phyloP scores from a whole-genome alignment of 441 rosid genomes.

The Euphorbia corollata region DNA sequence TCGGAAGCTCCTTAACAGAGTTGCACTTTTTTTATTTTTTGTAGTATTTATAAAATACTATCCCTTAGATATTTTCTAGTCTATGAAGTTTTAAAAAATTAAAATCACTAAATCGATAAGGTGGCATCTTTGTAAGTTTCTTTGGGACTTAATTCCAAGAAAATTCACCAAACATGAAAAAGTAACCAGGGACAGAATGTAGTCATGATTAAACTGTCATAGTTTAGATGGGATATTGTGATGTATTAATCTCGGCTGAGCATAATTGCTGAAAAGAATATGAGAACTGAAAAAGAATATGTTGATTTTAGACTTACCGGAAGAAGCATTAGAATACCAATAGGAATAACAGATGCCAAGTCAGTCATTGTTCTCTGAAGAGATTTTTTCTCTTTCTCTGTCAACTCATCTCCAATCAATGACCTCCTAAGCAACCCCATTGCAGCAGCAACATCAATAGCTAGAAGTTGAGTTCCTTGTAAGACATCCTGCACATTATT shows the following conservation, averaged over 20 bases:
- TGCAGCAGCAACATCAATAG: constrained; percentile 83
- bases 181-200: background rate
- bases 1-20: background rate
- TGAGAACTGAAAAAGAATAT: constrained; percentile 1
- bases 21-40: background rate
- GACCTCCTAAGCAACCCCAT: constrained; percentile 64
- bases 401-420: constrained; percentile 77
- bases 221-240: background rate
- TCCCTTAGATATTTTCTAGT: background rate
- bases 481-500: constrained; percentile 68
- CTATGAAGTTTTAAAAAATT: background rate
- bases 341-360: constrained; percentile 89
- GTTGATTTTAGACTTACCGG: constrained; percentile 58
- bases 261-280: background rate
- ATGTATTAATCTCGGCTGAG: background rate
- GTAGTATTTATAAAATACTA: background rate
- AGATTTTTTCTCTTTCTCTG: constrained; percentile 81
- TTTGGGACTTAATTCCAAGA: background rate
- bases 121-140: background rate
- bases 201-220: constrained; percentile 5
- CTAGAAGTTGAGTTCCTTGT: constrained; percentile 98
- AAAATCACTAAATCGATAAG: background rate
- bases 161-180: background rate
- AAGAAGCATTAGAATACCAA: constrained; percentile 93
- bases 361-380: constrained; percentile 81